A percentile compares a stretch with the other conserved stretches of the same genome.
phyloP scores from a whole-genome alignment of 169 alveolate genomes.

The Eimeria praecox region DNA sequence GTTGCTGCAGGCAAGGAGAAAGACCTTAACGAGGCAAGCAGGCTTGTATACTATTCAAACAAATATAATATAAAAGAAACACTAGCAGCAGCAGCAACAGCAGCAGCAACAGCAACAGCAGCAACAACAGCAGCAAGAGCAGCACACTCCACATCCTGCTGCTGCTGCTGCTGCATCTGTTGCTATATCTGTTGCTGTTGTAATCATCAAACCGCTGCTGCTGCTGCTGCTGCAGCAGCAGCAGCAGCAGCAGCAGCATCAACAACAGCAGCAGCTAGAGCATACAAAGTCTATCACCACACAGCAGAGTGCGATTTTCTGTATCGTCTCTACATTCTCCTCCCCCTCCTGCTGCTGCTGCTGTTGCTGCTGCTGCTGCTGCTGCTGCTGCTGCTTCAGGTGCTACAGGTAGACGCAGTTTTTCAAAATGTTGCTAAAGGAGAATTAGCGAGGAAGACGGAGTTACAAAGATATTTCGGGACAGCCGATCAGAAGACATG shows the following conservation, averaged over 20 bases:
- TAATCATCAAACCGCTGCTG: too few relatives aligned
- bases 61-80: not conserved
- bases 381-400: conserved; percentile 85
- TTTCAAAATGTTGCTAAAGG: conserved; percentile 97
- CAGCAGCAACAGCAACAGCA: conserved; percentile 2
- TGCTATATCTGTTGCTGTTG: not conserved
- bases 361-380: not conserved
- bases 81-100: not conserved
- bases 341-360: too few relatives aligned
- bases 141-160: not conserved
- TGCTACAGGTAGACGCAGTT: conserved; percentile 94
- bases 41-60: not conserved
- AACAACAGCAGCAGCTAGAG: too few relatives aligned
- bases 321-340: too few relatives aligned
- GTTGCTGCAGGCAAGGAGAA: conserved; percentile 25
- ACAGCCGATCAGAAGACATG: conserved; percentile 91
- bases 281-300: too few relatives aligned
- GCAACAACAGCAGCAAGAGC: not conserved
- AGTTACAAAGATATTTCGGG: conserved; percentile 93
- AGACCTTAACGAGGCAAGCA: conserved; percentile 29
- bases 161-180: not conserved
- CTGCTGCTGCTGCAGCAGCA: not conserved
- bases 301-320: too few relatives aligned
- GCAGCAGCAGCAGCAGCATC: conserved; percentile 95
- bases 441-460: conserved; percentile 94